Conservation (phyloP, 2,329 filamentous ascomycete genomes). For the Madurella fahalii region DNA sequence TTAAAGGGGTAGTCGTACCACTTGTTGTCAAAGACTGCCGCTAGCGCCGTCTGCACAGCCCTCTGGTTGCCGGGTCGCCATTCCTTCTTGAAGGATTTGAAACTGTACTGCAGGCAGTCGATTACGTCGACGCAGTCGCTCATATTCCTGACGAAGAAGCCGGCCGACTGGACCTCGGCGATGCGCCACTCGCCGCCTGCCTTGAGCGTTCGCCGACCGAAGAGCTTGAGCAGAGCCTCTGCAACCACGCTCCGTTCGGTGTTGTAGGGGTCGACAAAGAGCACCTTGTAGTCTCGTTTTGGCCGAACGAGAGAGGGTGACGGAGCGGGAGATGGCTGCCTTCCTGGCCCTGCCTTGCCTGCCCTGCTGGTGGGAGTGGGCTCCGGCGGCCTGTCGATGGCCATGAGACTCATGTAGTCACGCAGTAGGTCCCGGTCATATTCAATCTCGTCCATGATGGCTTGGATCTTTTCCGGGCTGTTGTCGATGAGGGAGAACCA, state of each 20-base stretch:
- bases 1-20: slow-evolving; percentile 24
- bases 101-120: slow-evolving; percentile 20
- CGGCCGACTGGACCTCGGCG: slow-evolving; percentile 21
- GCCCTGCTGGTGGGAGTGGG: background rate
- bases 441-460: slow-evolving; percentile 24
- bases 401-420: slow-evolving; percentile 21
- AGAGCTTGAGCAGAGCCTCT: slow-evolving; percentile 22
- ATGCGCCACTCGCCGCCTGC: slow-evolving; percentile 24
- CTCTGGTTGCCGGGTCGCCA: slow-evolving; percentile 12
- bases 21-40: slow-evolving; percentile 28
- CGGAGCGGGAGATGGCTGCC: background rate
- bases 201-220: slow-evolving; percentile 21
- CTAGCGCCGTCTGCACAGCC: slow-evolving; percentile 15
- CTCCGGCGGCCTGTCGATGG: slow-evolving; percentile 3
- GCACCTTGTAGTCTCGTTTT: slow-evolving; percentile 22
- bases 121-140: slow-evolving; percentile 20
- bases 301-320: slow-evolving; percentile 12
- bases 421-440: slow-evolving; percentile 14
- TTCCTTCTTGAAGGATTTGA: slow-evolving; percentile 15
- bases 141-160: slow-evolving; percentile 24
- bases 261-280: slow-evolving; percentile 30
- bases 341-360: background rate
- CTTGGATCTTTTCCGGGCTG: slow-evolving; percentile 24
- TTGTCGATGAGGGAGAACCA: slow-evolving; percentile 26
- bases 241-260: slow-evolving; percentile 24